These are phyloP conservation scores for Tylopilus balloui DNA, from an alignment of 768 basidiomycete species.

Conservation along the genomic window DNA sequence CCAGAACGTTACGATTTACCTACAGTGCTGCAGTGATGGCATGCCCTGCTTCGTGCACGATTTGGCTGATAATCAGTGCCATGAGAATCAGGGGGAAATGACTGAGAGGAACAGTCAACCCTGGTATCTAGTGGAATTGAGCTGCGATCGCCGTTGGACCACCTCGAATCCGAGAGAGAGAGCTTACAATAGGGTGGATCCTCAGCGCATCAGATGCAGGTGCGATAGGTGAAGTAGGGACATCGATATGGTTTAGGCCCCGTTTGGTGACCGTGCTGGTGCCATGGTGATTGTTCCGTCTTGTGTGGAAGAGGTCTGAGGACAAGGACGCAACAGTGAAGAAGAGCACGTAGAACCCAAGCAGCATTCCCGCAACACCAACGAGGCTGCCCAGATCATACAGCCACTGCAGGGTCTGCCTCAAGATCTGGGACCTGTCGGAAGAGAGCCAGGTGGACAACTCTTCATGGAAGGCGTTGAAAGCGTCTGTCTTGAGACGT, in stretches of 20 bases:
- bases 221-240: not conserved
- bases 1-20: conserved; percentile 22
- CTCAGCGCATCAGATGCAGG: conserved; percentile 6
- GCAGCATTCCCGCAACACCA: conserved; percentile 46
- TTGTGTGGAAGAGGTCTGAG: conserved; percentile 9
- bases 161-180: not conserved
- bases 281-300: not conserved
- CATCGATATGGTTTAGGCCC: not conserved
- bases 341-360: conserved; percentile 37
- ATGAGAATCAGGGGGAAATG: conserved; percentile 64
- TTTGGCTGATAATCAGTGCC: conserved; percentile 58
- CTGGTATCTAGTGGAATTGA: conserved; percentile 58
- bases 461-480: conserved; percentile 47
- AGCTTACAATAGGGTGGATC: conserved; percentile 32
- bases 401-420: conserved; percentile 29
- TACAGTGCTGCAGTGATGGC: conserved; percentile 72
- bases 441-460: conserved; percentile 35
- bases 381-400: conserved; percentile 51
- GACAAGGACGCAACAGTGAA: conserved; percentile 30
- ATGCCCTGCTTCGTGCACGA: conserved; percentile 81
- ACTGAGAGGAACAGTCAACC: conserved; percentile 70
- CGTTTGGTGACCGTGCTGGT: conserved; percentile 15
- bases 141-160: not conserved
- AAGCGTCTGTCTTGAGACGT: conserved; percentile 44
- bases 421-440: conserved; percentile 25